Base-by-base conservation (phyloP, 2,329 filamentous ascomycete genomes). In the Byssothecium circinans region DNA sequence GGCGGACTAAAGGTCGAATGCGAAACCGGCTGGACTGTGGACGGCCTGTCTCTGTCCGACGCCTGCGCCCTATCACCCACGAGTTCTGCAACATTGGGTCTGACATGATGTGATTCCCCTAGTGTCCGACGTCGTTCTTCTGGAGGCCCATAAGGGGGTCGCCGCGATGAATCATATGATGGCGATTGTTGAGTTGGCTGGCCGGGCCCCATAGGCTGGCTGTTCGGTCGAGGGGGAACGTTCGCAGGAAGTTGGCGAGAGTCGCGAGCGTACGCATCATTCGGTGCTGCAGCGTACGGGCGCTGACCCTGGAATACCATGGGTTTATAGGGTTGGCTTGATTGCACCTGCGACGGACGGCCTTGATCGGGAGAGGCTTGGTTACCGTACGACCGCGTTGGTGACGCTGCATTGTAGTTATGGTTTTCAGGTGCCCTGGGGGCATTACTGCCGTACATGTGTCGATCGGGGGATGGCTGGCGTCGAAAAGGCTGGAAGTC, bases 1-100 rank as follows among this genome's bases (percentile, higher is more conserved):
- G 69, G 71, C 14, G 69, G 69, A 29, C 69, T 69, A 48, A 70
- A 74, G 6, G 57, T 52, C 23, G 69, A 67, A 32, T 72, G 69
- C 15, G 67, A 66, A 25, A 72, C 54, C 20, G 71, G 70, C 43
- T 74, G 69, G 8, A 72, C 70, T 7, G 70, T 73, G 1, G 67
- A 64, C 6, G 71, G 63, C 15, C 70, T 60, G 25, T 72, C 64
- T 44, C 63, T 58, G 44, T 64, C 60, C 8, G 56, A 41, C 15
- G 53, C 48, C 40, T 63, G 60, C 7, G 53, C 36, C 27, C 41
- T 45, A n/a, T 50, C 56, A 22, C 58, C 63, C 25, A 70, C 39
- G 27, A 70, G 56, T 25, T 70, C 68, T 18, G 61, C 62, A 30
- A 58, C 56, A 41, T 62, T 68, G 6, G 68, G 68, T 40, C 68